These are phyloP conservation scores for Pichia gijzeniarum DNA, from an alignment of 805 yeast species.

Conservation along the genomic window DNA sequence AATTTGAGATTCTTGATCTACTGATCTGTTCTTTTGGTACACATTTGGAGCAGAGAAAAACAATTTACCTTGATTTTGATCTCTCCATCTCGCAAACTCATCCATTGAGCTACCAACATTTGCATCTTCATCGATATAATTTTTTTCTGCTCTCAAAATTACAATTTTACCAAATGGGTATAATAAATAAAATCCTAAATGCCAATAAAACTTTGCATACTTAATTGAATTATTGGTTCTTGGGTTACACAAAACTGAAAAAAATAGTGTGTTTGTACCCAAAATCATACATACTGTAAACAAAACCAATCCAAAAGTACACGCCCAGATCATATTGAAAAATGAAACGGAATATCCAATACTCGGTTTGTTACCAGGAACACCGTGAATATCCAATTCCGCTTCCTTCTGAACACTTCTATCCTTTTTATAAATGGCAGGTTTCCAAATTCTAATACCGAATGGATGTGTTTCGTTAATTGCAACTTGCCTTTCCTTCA, in stretches of 20 bases:
- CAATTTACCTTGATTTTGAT: conserved; percentile 66
- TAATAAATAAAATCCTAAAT: conserved; percentile 64
- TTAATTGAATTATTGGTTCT: conserved; percentile 43
- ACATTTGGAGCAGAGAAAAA: conserved; percentile 54
- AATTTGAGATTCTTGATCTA: background rate
- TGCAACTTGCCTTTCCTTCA: conserved; percentile 91
- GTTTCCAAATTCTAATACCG: conserved; percentile 98
- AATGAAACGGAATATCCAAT: conserved; percentile 57
- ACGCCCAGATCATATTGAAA: conserved; percentile 68
- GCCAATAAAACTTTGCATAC: conserved; percentile 55
- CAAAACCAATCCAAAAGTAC: conserved; percentile 63
- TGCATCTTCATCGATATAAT: conserved; percentile 79
- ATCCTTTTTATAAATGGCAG: conserved; percentile 87
- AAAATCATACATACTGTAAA: conserved; percentile 46
- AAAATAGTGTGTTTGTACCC: conserved; percentile 39
- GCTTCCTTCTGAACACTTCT: conserved; percentile 90
- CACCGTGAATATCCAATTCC: conserved; percentile 87
- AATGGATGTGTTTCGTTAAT: conserved; percentile 96
- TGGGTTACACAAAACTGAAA: conserved; percentile 39
- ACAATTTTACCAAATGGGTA: conserved; percentile 91
- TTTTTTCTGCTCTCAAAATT: conserved; percentile 66
- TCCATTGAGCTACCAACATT: conserved; percentile 80
- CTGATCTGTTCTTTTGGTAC: conserved; percentile 5
- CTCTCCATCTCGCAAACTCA: conserved; percentile 87
- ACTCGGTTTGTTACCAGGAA: conserved; percentile 36